Evolutionary conservation across 2,329 filamentous ascomycete genomes (phyloP), one percentile per base, ranked within the genome.

Genomic region (Talaromyces sp.): DNA sequence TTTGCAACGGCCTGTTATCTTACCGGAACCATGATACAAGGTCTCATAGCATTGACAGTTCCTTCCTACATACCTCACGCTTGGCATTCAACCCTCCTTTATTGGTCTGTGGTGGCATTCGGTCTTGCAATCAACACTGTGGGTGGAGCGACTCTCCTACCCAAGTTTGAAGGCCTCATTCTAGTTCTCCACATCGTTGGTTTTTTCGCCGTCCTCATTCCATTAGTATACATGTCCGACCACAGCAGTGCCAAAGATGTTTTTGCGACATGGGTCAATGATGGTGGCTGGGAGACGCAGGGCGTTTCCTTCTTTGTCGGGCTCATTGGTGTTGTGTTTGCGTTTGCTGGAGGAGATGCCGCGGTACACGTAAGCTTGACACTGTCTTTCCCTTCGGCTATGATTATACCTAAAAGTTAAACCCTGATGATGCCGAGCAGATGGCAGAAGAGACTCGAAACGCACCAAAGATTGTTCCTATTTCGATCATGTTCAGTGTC

Each of bases 71-170:
- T 67, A 3, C 53, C 70, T 1, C 43, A 71, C 36, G 53, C 67
- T 10, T 77, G 74, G 74, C 74, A 75, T 38, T 81, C 80, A 0
- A 84, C 83, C 0, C 71, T 86, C 2, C 70, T 86, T 0, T 78
- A 83, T 22, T 84, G 82, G 74, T 78, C 78, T 2, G 78, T 84
- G 36, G 75, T 82, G 1, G 51, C 80, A 4, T 78, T 84, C 22
- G 79, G 79, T 1, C 78, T 85, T 19, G 71, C 83, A 17, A 78
- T 85, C 75, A 86, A 86, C 69, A 82, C 82, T 0, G 77, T 83
- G 7, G 73, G 47, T 5, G 47, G 63, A 29, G 25, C 56, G 5
- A 43, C 34, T 34, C 51, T 63, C 13, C 47, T 65, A 4, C 45
- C 63, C 5, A 61, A 61, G 22, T 43, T 65, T 27, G 63, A 65